A percentile compares a stretch with the other conserved stretches of the same genome.
These are phyloP conservation scores for Agrocybe praecox DNA, from an alignment of 768 basidiomycete genomes.

Conservation along the genomic window DNA sequence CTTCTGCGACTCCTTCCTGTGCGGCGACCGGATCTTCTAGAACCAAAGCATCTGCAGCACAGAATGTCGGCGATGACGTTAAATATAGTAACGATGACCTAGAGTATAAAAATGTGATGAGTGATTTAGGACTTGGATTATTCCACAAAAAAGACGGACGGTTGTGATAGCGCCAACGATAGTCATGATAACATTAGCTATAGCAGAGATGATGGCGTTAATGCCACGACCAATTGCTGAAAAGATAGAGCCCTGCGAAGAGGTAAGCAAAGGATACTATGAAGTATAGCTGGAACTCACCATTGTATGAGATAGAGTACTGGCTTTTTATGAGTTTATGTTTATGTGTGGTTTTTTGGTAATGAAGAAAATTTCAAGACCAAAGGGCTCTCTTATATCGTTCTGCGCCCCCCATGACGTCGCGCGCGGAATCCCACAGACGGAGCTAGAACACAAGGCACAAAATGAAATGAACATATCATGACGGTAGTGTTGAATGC, in stretches of 20 bases:
- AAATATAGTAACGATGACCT: conserved; percentile 70
- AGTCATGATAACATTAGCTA: conserved; percentile 59
- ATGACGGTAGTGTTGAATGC: not conserved
- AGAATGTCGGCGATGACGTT: conserved; percentile 59
- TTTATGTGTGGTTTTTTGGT: not conserved
- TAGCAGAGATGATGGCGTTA: conserved; percentile 60
- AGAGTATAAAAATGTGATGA: not conserved
- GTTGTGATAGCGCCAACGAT: conserved; percentile 60
- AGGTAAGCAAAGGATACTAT: not conserved
- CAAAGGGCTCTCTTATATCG: not conserved
- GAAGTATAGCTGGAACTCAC: not conserved
- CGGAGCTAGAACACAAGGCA: not conserved
- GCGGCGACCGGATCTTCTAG: conserved; percentile 29
- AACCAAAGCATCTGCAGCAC: conserved; percentile 51
- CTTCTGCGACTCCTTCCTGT: conserved; percentile 17
- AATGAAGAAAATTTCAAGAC: not conserved
- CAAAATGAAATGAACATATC: not conserved
- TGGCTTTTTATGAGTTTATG: not conserved
- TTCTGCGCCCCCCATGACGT: conserved; percentile 2
- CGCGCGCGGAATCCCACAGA: not conserved
- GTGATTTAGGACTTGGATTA: not conserved
- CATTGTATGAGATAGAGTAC: not conserved
- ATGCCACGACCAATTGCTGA: conserved; percentile 67
- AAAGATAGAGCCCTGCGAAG: conserved; percentile 58
- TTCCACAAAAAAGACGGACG: conserved; percentile 44